phyloP scores from a whole-genome alignment of 2,329 filamentous ascomycete genomes.

The Peltaster fructicola region DNA sequence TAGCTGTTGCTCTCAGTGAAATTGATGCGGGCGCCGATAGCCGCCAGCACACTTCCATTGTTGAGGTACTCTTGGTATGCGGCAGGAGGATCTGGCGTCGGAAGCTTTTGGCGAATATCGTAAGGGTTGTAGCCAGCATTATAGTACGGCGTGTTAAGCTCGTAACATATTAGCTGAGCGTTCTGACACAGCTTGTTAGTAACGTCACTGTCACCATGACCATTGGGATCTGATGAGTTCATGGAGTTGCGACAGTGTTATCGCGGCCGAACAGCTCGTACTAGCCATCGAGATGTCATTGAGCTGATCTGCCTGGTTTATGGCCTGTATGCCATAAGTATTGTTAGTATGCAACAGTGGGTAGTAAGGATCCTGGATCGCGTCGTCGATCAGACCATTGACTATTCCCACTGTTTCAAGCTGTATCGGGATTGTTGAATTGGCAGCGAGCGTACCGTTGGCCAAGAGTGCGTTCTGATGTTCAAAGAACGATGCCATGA shows the following conservation, averaged over 20 bases:
- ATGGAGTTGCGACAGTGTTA: conserved; percentile 20
- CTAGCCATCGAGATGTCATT: no score
- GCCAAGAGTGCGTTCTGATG: conserved; percentile 41
- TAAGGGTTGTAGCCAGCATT: conserved; percentile 23
- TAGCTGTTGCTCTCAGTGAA: conserved; percentile 26
- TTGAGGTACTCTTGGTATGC: conserved; percentile 36
- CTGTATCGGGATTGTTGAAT: conserved; percentile 40
- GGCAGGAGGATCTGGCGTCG: conserved; percentile 37
- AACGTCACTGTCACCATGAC: conserved; percentile 15
- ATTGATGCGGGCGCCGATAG: conserved; percentile 34
- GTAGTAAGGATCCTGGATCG: conserved; percentile 41
- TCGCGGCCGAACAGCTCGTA: no score
- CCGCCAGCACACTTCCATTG: conserved; percentile 26
- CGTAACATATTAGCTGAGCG: conserved; percentile 10
- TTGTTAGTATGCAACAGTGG: conserved; percentile 44
- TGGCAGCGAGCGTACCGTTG: conserved; percentile 32
- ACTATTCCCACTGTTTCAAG: conserved; percentile 50
- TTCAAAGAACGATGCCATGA: conserved; percentile 41
- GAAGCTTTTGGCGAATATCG: conserved; percentile 34
- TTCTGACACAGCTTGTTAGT: conserved; percentile 17
- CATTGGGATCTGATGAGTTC: conserved; percentile 17
- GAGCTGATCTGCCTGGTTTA: conserved; percentile 34
- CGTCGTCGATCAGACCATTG: conserved; percentile 51
- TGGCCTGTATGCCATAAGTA: conserved; percentile 44
- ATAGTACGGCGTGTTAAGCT: conserved; percentile 9